phyloP scores from a whole-genome alignment of 495 filamentous ascomycete genomes.

The Antarctomyces pellizariae region DNA sequence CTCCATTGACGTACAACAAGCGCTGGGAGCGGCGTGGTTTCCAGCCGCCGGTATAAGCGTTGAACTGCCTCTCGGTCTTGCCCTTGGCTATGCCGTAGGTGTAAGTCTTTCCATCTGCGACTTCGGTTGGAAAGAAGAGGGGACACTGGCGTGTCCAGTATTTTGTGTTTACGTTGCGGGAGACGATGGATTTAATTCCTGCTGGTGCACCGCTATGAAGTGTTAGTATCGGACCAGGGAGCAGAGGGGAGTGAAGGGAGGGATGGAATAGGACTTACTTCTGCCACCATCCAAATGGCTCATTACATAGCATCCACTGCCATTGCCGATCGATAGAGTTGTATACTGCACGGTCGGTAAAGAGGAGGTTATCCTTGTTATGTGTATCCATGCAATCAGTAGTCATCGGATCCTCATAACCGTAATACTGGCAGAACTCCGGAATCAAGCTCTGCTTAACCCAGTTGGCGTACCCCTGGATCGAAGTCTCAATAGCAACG shows the following conservation, averaged over 20 bases:
- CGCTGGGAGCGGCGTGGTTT: conserved; percentile 27
- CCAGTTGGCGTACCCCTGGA: conserved; percentile 29
- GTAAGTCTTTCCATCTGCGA: no score
- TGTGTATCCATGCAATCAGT: conserved; percentile 33
- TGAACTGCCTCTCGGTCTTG: conserved; percentile 28
- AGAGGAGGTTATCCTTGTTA: conserved; percentile 30
- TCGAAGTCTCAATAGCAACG: conserved; percentile 29
- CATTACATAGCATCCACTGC: conserved; percentile 43
- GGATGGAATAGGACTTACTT: conserved; percentile 17
- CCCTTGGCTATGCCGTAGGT: conserved; percentile 17
- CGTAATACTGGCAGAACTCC: conserved; percentile 18
- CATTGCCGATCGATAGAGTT: conserved; percentile 35
- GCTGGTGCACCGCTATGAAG: conserved; percentile 23
- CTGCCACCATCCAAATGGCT: conserved; percentile 38
- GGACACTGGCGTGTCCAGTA: conserved; percentile 38
- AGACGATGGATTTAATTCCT: conserved; percentile 22
- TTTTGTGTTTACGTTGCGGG: conserved; percentile 26
- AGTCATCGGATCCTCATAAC: conserved; percentile 22
- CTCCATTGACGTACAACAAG: conserved; percentile 37
- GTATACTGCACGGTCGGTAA: conserved; percentile 25
- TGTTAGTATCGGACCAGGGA: conserved; percentile 1
- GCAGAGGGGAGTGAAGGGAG: conserved; percentile 3
- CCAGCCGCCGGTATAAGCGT: conserved; percentile 37
- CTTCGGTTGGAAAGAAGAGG: conserved; percentile 28
- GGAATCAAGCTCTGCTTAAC: conserved; percentile 23